phyloP scores from a whole-genome alignment of 176 grass and related monocot genomes.

The Oryza nivara region DNA sequence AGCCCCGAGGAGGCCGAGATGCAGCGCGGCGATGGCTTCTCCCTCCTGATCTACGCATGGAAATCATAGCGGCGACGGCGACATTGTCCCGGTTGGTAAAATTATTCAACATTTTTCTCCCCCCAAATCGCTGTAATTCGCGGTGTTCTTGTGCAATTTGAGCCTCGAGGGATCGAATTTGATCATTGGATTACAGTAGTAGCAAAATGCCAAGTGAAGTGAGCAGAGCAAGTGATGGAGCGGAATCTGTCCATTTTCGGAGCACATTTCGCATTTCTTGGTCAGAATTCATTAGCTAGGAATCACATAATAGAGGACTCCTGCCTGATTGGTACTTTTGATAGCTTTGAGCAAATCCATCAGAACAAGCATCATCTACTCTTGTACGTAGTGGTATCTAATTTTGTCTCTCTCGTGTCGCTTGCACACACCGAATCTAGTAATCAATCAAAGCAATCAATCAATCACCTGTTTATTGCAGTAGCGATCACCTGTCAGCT shows the following conservation, averaged over 20 bases:
- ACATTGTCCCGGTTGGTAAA: neutral
- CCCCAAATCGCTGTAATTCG: conserved; percentile 25
- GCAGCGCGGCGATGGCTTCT: conserved; percentile 65
- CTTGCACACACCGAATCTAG: conserved; percentile 22
- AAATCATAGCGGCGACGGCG: conserved; percentile 48
- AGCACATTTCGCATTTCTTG: conserved; percentile 4
- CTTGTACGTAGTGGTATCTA: neutral
- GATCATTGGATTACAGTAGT: conserved; percentile 33
- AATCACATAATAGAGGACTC: conserved; percentile 1
- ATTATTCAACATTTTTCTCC: neutral
- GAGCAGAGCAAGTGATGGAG: neutral
- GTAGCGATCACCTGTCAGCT: neutral
- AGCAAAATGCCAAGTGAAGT: conserved; percentile 11
- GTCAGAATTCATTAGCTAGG: neutral
- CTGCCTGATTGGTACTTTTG: neutral
- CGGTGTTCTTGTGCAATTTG: conserved; percentile 34
- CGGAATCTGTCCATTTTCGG: neutral
- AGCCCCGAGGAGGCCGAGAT: conserved; percentile 80
- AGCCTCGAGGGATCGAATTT: neutral
- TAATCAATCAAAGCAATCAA: conserved; percentile 12
- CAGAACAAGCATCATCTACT: neutral
- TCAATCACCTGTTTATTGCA: conserved; percentile 32
- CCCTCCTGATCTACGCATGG: conserved; percentile 83
- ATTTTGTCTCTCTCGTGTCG: conserved; percentile 3
- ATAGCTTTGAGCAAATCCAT: neutral